phyloP scores from a whole-genome alignment of 1,284 basidiomycete species.

The Ganoderma lingzhi region DNA sequence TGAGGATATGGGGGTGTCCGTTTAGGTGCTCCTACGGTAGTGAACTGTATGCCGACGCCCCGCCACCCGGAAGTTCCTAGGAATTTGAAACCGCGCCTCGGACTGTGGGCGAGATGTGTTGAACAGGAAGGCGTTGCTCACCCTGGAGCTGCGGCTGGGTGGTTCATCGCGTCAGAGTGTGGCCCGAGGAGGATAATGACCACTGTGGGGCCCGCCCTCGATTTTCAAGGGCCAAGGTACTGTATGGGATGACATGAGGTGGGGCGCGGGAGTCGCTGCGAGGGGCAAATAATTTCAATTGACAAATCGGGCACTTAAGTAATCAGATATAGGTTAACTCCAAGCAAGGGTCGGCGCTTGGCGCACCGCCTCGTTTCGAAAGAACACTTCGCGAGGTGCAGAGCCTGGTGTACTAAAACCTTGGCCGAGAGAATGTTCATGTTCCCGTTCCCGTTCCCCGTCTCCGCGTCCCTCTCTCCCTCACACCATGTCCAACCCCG shows the following conservation, averaged over 20 bases:
- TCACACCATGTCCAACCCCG: conserved; percentile 25
- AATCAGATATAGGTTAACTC: background rate
- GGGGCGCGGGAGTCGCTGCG: background rate
- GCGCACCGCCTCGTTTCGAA: conserved; percentile 6
- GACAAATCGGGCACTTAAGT: background rate
- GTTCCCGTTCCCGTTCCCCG: conserved; percentile 14
- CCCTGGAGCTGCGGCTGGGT: background rate
- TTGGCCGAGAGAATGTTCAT: background rate
- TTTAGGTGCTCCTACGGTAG: background rate
- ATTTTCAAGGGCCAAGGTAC: background rate
- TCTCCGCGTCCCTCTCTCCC: background rate
- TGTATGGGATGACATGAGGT: background rate
- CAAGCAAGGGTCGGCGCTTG: background rate
- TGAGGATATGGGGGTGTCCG: background rate
- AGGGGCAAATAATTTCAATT: background rate
- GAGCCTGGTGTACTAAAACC: background rate
- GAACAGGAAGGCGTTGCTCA: conserved; percentile 12
- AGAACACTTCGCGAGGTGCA: background rate
- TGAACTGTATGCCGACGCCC: background rate
- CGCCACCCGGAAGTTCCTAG: background rate
- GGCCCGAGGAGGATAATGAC: background rate
- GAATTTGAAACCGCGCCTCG: background rate
- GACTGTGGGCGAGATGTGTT: conserved; percentile 4
- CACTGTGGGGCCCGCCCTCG: background rate
- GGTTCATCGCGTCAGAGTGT: background rate